Percentiles rank a stretch among this genome's conserved stretches.
These are phyloP conservation scores for Telfairia occidentalis DNA, from an alignment of 331 rosid species.

Conservation along the genomic window DNA sequence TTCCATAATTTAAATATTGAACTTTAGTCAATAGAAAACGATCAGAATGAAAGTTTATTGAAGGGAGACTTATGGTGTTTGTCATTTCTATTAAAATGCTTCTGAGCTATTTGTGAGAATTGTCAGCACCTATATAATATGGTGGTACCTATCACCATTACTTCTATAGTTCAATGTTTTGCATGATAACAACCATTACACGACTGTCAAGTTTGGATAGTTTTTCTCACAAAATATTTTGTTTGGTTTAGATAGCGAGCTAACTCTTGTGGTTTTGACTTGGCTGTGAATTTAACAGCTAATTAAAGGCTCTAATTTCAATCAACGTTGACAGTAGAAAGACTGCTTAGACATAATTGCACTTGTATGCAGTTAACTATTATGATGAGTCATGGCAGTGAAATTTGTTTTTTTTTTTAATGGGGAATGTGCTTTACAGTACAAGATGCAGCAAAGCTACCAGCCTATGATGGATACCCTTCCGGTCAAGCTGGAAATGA, in stretches of 20 bases:
- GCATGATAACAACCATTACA: neutral
- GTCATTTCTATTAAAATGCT: neutral
- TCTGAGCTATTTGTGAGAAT: neutral
- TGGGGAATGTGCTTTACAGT: slow-evolving; percentile 27
- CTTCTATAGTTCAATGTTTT: neutral
- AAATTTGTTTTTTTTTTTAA: neutral
- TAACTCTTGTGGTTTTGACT: neutral
- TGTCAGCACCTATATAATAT: neutral
- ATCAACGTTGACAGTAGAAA: neutral
- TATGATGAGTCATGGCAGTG: neutral
- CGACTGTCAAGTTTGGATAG: neutral
- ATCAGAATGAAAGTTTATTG: neutral
- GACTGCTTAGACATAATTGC: neutral
- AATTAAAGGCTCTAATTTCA: neutral
- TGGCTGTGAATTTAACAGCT: neutral
- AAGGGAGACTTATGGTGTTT: neutral
- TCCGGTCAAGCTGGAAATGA: slow-evolving; percentile 14
- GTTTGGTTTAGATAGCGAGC: neutral
- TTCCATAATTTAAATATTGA: too few species aligned
- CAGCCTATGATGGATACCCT: slow-evolving; percentile 20
- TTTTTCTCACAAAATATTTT: neutral
- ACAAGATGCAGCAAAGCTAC: slow-evolving; percentile 14
- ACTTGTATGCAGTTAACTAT: neutral
- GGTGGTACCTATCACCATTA: neutral
- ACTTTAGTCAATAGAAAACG: neutral